Conservation (phyloP, 2,329 filamentous ascomycete species). For the Macroventuria anomochaeta region DNA sequence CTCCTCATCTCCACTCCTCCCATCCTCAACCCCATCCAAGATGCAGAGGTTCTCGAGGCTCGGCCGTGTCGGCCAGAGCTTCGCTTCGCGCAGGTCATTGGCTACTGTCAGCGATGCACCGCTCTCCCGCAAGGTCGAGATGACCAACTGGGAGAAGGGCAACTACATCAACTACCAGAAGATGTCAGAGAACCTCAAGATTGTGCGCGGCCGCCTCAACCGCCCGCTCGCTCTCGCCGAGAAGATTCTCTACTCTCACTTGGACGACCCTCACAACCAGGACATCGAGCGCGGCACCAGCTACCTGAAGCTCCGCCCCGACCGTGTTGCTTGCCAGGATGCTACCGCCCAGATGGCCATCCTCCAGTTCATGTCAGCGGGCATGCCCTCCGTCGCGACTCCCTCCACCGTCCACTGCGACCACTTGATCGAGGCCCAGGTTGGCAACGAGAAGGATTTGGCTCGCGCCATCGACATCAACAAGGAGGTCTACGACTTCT, state of each 20-base stretch:
- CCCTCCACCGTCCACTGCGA: constrained; percentile 97
- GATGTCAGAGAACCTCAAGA: constrained; percentile 95
- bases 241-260: constrained; percentile 98
- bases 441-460: constrained; percentile 93
- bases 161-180: constrained; percentile 99
- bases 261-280: constrained; percentile 95
- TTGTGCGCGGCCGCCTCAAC: constrained; percentile 89
- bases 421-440: constrained; percentile 97
- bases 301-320: constrained; percentile 95
- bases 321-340: constrained; percentile 99
- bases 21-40: constrained; percentile 50
- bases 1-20: constrained; percentile 48
- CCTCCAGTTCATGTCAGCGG: constrained; percentile 98
- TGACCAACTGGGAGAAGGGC: constrained; percentile 94
- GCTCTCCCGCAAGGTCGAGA: constrained; percentile 94
- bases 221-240: constrained; percentile 93
- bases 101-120: constrained; percentile 86
- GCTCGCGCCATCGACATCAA: constrained; percentile 89
- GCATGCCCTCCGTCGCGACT: constrained; percentile 93
- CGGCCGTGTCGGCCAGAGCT: constrained; percentile 69
- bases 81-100: constrained; percentile 69
- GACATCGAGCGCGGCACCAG: constrained; percentile 95
- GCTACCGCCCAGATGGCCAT: constrained; percentile 99
- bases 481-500: constrained; percentile 99
- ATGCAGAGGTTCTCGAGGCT: constrained; percentile 77